These are phyloP conservation scores for Penicillium silybi DNA, from an alignment of 495 filamentous ascomycete genomes.

Conservation along the genomic window DNA sequence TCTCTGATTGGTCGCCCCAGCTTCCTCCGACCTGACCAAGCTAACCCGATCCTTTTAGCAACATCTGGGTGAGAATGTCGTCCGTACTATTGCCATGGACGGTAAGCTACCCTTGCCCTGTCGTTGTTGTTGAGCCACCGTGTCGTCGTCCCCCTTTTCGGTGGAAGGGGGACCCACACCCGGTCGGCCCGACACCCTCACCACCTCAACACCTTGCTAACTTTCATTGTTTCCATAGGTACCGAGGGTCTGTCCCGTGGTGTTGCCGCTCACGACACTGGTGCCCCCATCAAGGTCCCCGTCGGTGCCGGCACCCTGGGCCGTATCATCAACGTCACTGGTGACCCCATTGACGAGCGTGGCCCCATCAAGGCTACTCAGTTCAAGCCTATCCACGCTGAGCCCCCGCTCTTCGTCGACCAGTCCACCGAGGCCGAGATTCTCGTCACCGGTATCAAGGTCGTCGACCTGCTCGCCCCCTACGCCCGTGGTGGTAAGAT, in stretches of 20 bases:
- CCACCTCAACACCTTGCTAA: not conserved
- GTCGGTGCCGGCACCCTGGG: conserved; percentile 93
- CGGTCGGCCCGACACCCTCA: conserved; percentile 13
- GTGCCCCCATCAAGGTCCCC: conserved; percentile 93
- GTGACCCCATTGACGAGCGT: conserved; percentile 99
- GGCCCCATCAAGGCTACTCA: conserved; percentile 92
- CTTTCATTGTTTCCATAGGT: conserved; percentile 51
- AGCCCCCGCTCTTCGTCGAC: conserved; percentile 84
- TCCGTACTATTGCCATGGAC: conserved; percentile 99
- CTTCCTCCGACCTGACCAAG: conserved; percentile 18
- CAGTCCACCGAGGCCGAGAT: conserved; percentile 95
- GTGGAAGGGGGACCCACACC: conserved; percentile 22
- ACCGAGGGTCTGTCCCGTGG: conserved; percentile 98
- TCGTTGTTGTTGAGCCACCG: conserved; percentile 16
- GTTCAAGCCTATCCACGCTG: conserved; percentile 86
- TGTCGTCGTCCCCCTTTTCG: conserved; percentile 16
- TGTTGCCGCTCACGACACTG: conserved; percentile 77
- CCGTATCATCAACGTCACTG: conserved; percentile 99
- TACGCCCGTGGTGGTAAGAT: conserved; percentile 99
- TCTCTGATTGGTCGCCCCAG: conserved; percentile 19
- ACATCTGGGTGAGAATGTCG: conserved; percentile 99
- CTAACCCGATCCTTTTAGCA: conserved; percentile 56
- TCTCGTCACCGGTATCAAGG: conserved; percentile 99
- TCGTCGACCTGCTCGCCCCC: conserved; percentile 95
- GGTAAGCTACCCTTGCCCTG: conserved; percentile 57